A percentile compares a stretch with the other conserved stretches of the same genome.
Evolutionary conservation across 1,139 yeast genomes (phyloP).

Genomic region (Taphrina deformans): DNA sequence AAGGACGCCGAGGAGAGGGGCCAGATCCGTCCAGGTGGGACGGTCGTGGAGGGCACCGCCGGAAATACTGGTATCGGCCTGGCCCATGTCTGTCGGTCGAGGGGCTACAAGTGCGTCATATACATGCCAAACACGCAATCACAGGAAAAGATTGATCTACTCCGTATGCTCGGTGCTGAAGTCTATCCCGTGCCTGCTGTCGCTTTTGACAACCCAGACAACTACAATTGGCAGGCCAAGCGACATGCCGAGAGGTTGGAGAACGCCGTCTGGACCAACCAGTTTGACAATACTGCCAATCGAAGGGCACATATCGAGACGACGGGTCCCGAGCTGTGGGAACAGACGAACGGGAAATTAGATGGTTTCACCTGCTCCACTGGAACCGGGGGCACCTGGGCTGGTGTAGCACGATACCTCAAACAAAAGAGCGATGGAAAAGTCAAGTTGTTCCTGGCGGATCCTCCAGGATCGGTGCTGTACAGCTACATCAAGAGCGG

Average conservation of each 20-base stretch:
- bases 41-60: slow-evolving; percentile 70
- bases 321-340: slow-evolving; percentile 92
- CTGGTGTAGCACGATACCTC: slow-evolving; percentile 75
- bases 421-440: slow-evolving; percentile 62
- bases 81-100: slow-evolving; percentile 81
- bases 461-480: slow-evolving; percentile 89
- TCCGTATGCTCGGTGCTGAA: slow-evolving; percentile 75
- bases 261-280: slow-evolving; percentile 90
- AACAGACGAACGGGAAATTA: slow-evolving; percentile 76
- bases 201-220: slow-evolving; percentile 74
- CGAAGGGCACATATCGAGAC: slow-evolving; percentile 87
- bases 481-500: slow-evolving; percentile 72
- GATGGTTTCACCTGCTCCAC: slow-evolving; percentile 87
- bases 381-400: slow-evolving; percentile 89
- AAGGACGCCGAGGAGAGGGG: slow-evolving; percentile 79
- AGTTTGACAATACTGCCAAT: slow-evolving; percentile 82
- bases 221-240: slow-evolving; percentile 58
- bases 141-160: slow-evolving; percentile 70
- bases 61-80: slow-evolving; percentile 88
- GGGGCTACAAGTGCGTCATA: slow-evolving; percentile 79
- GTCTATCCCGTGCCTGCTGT: slow-evolving; percentile 90
- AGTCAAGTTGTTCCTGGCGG: slow-evolving; percentile 71
- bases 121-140: slow-evolving; percentile 87
- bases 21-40: slow-evolving; percentile 65
- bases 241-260: slow-evolving; percentile 72